Conservation (phyloP, 306 rosid species). For the Senna siamea region DNA sequence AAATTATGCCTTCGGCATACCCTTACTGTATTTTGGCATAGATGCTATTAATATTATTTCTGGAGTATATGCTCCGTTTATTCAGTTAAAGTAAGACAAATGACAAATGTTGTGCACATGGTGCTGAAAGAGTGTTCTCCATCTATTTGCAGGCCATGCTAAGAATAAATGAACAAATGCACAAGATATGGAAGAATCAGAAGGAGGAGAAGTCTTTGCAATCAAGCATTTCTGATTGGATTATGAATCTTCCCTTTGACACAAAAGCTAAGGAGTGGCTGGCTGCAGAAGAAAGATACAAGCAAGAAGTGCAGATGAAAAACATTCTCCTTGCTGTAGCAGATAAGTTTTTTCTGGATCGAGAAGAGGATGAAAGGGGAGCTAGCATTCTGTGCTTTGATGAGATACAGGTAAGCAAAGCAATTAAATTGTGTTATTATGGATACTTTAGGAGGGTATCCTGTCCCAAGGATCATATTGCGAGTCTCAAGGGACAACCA, state of each 20-base stretch:
- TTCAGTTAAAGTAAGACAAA: not conserved
- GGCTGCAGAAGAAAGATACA: slow-evolving; percentile 87
- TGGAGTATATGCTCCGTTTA: slow-evolving; percentile 6
- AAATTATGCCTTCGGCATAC: slow-evolving; percentile 9
- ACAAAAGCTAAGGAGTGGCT: slow-evolving; percentile 90
- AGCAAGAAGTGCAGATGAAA: slow-evolving; percentile 82
- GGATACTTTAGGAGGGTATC: slow-evolving; percentile 11
- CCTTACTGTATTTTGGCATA: not conserved
- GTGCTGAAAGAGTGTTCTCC: slow-evolving; percentile 37
- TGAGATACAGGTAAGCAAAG: slow-evolving; percentile 82
- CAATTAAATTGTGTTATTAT: slow-evolving; percentile 9
- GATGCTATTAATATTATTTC: slow-evolving; percentile 29
- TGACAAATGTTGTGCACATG: slow-evolving; percentile 30
- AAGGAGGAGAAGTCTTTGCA: slow-evolving; percentile 71
- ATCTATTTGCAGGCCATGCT: slow-evolving; percentile 83
- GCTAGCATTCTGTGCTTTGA: slow-evolving; percentile 94
- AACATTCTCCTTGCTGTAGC: slow-evolving; percentile 94
- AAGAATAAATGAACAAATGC: slow-evolving; percentile 96
- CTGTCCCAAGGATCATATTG: not conserved
- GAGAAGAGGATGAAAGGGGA: slow-evolving; percentile 65
- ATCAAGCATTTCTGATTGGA: slow-evolving; percentile 80
- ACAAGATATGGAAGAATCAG: slow-evolving; percentile 86
- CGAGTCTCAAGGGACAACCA: not conserved
- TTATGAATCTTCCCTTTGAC: slow-evolving; percentile 85
- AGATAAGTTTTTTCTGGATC: slow-evolving; percentile 73